These are phyloP conservation scores for Cladosporium sphaerospermum DNA, from an alignment of 2,329 filamentous ascomycete genomes.

Conservation along the genomic window DNA sequence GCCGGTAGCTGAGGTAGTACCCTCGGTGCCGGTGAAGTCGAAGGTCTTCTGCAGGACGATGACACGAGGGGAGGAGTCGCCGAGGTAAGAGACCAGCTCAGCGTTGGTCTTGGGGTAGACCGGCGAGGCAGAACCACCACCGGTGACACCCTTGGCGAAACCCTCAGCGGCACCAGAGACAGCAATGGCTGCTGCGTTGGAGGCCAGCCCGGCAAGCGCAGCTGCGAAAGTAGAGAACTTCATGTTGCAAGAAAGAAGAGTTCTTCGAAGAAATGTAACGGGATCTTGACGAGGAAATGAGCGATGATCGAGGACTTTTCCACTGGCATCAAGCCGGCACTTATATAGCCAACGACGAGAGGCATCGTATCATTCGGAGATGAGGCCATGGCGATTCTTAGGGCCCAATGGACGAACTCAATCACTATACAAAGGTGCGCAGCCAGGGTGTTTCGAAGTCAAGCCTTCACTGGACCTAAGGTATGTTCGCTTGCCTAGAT, in stretches of 20 bases:
- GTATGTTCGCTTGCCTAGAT: too few relatives aligned
- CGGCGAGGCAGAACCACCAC: conserved; percentile 48
- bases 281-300: neutral
- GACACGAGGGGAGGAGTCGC: conserved; percentile 48
- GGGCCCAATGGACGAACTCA: too few relatives aligned
- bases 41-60: conserved; percentile 50
- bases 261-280: neutral
- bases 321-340: neutral
- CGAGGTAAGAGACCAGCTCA: conserved; percentile 54
- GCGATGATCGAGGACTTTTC: neutral
- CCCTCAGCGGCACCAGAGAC: conserved; percentile 29
- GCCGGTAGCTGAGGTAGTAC: conserved; percentile 44
- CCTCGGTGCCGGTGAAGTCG: conserved; percentile 50
- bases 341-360: too few relatives aligned
- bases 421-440: too few relatives aligned
- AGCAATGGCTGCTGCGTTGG: conserved; percentile 7
- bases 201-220: conserved; percentile 1
- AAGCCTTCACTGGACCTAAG: too few relatives aligned
- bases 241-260: conserved; percentile 2
- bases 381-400: too few relatives aligned
- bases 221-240: conserved; percentile 2
- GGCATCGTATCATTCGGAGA: too few relatives aligned
- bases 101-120: conserved; percentile 47
- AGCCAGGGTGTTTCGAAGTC: too few relatives aligned
- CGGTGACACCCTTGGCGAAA: conserved; percentile 49